These are phyloP conservation scores for Curvularia spicifera DNA, from an alignment of 2,329 filamentous ascomycete species.

Conservation along the genomic window DNA sequence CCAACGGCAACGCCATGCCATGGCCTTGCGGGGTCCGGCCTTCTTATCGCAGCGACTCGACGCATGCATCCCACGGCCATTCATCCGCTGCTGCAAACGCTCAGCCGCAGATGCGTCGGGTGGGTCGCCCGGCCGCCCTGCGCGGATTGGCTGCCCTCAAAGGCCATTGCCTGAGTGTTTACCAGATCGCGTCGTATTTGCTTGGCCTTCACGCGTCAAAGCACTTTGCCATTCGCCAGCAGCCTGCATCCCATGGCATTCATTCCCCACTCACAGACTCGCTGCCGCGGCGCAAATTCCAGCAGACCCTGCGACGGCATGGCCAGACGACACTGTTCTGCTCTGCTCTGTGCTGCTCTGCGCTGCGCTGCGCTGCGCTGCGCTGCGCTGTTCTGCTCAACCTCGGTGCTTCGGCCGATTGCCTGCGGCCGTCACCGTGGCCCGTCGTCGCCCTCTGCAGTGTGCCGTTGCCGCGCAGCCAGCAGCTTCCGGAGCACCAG, in stretches of 20 bases:
- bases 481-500: conserved; percentile 27
- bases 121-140: conserved; percentile 20
- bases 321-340: no score
- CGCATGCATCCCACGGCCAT: conserved; percentile 27
- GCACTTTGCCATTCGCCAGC: conserved; percentile 20
- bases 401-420: conserved; percentile 18
- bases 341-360: no score
- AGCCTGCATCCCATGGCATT: background rate
- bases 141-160: conserved; percentile 24
- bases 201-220: conserved; percentile 29
- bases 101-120: conserved; percentile 37
- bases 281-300: conserved; percentile 16
- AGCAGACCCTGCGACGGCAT: conserved; percentile 8
- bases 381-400: conserved; percentile 20
- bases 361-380: conserved; percentile 1
- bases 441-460: conserved; percentile 23
- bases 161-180: conserved; percentile 25
- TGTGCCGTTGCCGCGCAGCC: conserved; percentile 36
- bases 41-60: background rate
- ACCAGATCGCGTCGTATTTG: conserved; percentile 30
- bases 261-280: conserved; percentile 12
- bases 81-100: conserved; percentile 39
- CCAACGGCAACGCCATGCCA: no score
- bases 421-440: background rate
- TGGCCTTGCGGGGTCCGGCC: no score